Conservation (phyloP, 345 rosid species). For the Murraya koenigii region DNA sequence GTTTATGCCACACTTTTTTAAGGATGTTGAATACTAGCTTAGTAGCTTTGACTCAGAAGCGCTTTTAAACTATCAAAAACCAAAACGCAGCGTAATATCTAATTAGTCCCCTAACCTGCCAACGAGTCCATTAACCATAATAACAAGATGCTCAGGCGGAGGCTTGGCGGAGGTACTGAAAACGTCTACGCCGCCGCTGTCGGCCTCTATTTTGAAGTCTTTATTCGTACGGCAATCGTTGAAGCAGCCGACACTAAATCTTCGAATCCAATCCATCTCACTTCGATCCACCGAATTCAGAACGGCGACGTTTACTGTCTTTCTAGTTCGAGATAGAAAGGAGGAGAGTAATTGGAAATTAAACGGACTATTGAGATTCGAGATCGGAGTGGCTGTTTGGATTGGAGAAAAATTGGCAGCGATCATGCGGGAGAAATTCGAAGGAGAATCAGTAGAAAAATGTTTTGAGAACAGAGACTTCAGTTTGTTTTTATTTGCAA, state of each 20-base stretch:
- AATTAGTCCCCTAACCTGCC: constrained; percentile 52
- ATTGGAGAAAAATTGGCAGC: constrained; percentile 24
- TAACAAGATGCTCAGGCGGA: constrained; percentile 66
- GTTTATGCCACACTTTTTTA: too few species aligned
- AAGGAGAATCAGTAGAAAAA: neutral
- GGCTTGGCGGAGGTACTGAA: constrained; percentile 38
- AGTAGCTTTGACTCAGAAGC: neutral
- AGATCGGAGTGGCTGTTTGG: constrained; percentile 19
- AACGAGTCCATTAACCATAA: constrained; percentile 82
- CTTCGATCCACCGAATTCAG: constrained; percentile 20
- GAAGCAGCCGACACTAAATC: constrained; percentile 52
- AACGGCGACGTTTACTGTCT: neutral
- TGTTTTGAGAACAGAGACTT: neutral
- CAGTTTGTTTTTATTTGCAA: neutral
- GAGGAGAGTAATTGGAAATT: constrained; percentile 7
- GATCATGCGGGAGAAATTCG: constrained; percentile 44
- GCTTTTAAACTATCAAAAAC: neutral
- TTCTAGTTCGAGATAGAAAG: constrained; percentile 18
- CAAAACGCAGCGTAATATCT: neutral
- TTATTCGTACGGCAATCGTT: constrained; percentile 20
- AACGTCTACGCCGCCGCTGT: constrained; percentile 66
- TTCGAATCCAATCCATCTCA: constrained; percentile 36
- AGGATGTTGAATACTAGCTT: neutral
- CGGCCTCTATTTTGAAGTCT: constrained; percentile 46
- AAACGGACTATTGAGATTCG: neutral